A percentile compares a stretch with the other conserved stretches of the same genome.
Conservation (phyloP, 2,329 filamentous ascomycete genomes). For the Huntiella bhutanensis region DNA sequence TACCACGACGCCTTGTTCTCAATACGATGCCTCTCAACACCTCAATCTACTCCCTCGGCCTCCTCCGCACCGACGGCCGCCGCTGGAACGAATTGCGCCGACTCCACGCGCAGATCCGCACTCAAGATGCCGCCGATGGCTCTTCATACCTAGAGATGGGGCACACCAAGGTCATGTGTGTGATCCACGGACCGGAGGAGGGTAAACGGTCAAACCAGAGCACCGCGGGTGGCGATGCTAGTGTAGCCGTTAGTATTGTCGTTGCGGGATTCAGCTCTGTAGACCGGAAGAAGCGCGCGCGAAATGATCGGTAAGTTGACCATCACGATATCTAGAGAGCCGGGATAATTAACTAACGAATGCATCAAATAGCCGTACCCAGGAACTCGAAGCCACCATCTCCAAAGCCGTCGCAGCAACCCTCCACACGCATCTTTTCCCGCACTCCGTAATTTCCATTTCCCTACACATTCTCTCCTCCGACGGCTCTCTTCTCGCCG, state of each 20-base stretch:
- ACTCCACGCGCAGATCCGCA: slow-evolving; percentile 74
- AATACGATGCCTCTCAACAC: slow-evolving; percentile 75
- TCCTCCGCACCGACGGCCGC: slow-evolving; percentile 64
- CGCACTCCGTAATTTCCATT: slow-evolving; percentile 67
- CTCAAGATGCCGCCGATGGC: slow-evolving; percentile 80
- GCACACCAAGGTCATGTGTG: slow-evolving; percentile 92
- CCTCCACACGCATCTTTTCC: slow-evolving; percentile 74
- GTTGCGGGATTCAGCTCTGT: slow-evolving; percentile 77
- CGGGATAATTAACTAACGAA: background rate
- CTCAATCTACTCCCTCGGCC: slow-evolving; percentile 72
- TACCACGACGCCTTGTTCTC: too few species aligned
- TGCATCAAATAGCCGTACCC: slow-evolving; percentile 40
- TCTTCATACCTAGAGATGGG: slow-evolving; percentile 92
- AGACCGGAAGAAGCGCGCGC: slow-evolving; percentile 58
- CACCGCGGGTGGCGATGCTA: slow-evolving; percentile 23
- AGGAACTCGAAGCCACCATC: slow-evolving; percentile 66
- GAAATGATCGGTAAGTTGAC: slow-evolving; percentile 53
- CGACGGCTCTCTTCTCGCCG: slow-evolving; percentile 77
- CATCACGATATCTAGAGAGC: background rate
- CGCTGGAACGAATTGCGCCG: slow-evolving; percentile 95
- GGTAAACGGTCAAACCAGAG: slow-evolving; percentile 12
- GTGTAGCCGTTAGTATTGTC: slow-evolving; percentile 63
- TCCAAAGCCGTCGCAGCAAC: slow-evolving; percentile 56
- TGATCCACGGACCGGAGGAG: slow-evolving; percentile 71
- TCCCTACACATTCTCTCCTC: slow-evolving; percentile 74